phyloP scores from a whole-genome alignment of 768 basidiomycete genomes.

The Panaeolus papilionaceus region DNA sequence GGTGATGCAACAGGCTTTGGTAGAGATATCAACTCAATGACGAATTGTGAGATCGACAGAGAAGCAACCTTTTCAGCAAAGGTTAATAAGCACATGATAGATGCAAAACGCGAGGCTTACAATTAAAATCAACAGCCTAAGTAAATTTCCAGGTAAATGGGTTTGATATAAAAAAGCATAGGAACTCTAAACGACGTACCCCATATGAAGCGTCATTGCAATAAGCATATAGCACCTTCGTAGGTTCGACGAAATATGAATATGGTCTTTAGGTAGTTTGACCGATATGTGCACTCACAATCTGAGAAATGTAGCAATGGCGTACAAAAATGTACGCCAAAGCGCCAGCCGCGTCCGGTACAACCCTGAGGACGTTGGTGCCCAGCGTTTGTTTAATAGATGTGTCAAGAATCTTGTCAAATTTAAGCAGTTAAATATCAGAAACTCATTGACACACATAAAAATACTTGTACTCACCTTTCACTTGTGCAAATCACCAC shows the following conservation, averaged over 20 bases:
- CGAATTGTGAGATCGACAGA: constrained; percentile 63
- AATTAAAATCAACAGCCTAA: constrained; percentile 55
- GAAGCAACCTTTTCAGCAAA: constrained; percentile 52
- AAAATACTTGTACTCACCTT: constrained; percentile 47
- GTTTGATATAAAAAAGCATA: constrained; percentile 13
- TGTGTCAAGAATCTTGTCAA: constrained; percentile 55
- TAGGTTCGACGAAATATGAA: not conserved
- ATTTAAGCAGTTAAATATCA: not conserved
- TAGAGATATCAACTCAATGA: constrained; percentile 48
- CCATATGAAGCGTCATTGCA: constrained; percentile 73
- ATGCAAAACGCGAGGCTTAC: constrained; percentile 38
- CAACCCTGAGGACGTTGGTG: constrained; percentile 44
- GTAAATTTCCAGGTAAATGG: not conserved
- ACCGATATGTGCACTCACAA: constrained; percentile 50
- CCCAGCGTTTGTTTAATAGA: constrained; percentile 53
- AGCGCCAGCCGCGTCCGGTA: constrained; percentile 52
- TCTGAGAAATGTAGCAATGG: constrained; percentile 61
- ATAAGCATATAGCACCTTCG: constrained; percentile 74
- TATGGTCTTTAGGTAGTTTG: not conserved
- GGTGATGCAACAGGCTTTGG: constrained; percentile 23
- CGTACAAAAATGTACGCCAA: constrained; percentile 63
- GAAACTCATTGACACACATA: constrained; percentile 13
- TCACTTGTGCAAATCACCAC: constrained; percentile 57
- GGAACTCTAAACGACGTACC: constrained; percentile 50
- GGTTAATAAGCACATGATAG: not conserved